phyloP scores from a whole-genome alignment of 768 basidiomycete species.

The Rhodotorula diobovata region DNA sequence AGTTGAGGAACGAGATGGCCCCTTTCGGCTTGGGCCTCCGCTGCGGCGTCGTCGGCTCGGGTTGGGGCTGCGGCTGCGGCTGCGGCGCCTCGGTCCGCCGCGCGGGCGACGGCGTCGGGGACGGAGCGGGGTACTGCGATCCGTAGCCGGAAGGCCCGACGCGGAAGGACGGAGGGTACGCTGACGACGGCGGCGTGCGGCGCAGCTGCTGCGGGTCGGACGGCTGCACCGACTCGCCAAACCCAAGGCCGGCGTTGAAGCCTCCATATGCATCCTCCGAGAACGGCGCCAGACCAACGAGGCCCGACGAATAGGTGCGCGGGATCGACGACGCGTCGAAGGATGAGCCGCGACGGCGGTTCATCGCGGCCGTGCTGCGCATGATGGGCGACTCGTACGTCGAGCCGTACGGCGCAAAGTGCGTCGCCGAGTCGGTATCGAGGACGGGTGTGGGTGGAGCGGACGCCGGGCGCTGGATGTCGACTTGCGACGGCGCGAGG shows the following conservation, averaged over 20 bases:
- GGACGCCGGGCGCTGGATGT: neutral
- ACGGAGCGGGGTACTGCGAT: neutral
- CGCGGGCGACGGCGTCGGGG: neutral
- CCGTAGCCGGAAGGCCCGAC: too few species aligned
- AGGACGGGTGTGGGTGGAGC: slow-evolving; percentile 1
- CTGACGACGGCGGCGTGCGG: neutral
- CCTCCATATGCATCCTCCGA: too few species aligned
- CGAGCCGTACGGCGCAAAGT: neutral
- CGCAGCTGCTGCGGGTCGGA: neutral
- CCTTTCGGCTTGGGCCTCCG: neutral
- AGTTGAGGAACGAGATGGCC: slow-evolving; percentile 33
- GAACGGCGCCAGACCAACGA: neutral
- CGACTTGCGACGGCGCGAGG: neutral
- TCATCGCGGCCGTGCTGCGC: neutral
- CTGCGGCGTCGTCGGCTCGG: neutral
- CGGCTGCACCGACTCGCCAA: neutral
- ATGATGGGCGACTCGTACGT: neutral
- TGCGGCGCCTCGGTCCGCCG: neutral
- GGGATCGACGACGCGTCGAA: slow-evolving; percentile 4
- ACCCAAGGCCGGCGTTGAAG: neutral
- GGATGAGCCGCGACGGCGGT: slow-evolving; percentile 7
- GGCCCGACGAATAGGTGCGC: neutral
- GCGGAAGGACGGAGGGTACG: neutral
- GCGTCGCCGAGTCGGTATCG: neutral
- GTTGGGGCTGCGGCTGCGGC: neutral